Evolutionary conservation across 352 stramenopile species (phyloP).

Genomic region (Globisporangium radiosum): DNA sequence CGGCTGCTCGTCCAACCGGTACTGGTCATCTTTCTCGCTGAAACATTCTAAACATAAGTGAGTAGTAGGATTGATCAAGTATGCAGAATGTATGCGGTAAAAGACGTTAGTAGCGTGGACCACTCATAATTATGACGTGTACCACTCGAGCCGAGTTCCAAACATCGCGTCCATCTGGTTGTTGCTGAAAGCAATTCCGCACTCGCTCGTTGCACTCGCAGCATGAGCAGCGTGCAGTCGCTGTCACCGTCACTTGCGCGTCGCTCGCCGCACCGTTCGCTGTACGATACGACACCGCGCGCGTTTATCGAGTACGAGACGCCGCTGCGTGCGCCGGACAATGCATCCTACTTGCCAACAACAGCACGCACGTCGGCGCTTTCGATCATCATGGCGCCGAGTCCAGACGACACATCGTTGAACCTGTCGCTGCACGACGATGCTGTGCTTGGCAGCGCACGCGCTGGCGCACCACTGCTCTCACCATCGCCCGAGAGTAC

Average conservation of each 20-base stretch:
- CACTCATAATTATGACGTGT: too few species aligned
- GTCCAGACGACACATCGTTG: background rate
- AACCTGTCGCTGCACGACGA: background rate
- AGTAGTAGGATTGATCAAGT: too few species aligned
- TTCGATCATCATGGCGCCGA: slow-evolving; percentile 10
- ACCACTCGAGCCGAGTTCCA: too few species aligned
- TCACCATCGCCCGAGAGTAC: background rate
- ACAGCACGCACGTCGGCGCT: background rate
- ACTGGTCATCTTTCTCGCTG: too few species aligned
- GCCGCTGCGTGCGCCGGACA: background rate
- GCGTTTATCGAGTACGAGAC: background rate
- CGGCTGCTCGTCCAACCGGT: too few species aligned
- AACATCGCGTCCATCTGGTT: too few species aligned
- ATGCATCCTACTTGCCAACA: background rate
- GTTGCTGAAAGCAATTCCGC: too few species aligned
- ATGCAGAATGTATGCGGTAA: too few species aligned
- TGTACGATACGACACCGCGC: background rate
- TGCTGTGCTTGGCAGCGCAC: slow-evolving; percentile 1
- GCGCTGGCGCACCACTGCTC: background rate
- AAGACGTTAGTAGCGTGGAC: too few species aligned
- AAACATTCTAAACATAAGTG: too few species aligned
- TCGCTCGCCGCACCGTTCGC: too few species aligned
- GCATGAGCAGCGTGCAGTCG: background rate
- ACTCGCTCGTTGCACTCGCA: background rate
- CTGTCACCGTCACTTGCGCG: background rate